Evolutionary conservation across 177 flowering plant genomes (phyloP).

Genomic region (Vitis hybrid): DNA sequence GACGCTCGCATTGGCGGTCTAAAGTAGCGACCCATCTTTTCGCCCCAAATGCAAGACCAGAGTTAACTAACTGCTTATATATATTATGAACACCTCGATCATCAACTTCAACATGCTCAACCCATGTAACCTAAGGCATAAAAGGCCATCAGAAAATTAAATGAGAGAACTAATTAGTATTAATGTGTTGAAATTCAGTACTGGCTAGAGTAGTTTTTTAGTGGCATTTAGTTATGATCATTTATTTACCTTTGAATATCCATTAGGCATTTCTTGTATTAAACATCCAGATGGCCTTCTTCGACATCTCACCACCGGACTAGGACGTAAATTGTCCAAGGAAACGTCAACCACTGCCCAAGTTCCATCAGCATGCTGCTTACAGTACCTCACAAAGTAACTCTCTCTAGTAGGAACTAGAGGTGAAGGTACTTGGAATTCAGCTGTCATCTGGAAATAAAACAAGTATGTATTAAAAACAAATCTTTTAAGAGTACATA

Average conservation of each 20-base stretch:
- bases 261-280: slow-evolving; percentile 80
- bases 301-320: slow-evolving; percentile 42
- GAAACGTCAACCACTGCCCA: slow-evolving; percentile 96
- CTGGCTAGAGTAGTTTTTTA: too few species aligned
- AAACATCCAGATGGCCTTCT: slow-evolving; percentile 93
- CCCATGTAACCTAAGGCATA: slow-evolving; percentile 69
- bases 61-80: slow-evolving; percentile 56
- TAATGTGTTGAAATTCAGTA: neutral
- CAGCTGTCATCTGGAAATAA: slow-evolving; percentile 72
- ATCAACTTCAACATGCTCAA: slow-evolving; percentile 85
- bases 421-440: slow-evolving; percentile 75
- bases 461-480: neutral
- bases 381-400: slow-evolving; percentile 69
- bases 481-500: neutral
- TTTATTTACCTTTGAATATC: slow-evolving; percentile 64
- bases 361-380: slow-evolving; percentile 64
- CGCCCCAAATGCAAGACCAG: slow-evolving; percentile 79
- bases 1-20: slow-evolving; percentile 79
- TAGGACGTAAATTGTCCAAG: slow-evolving; percentile 59
- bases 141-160: neutral
- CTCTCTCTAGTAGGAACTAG: slow-evolving; percentile 73
- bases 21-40: slow-evolving; percentile 76
- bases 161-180: slow-evolving; percentile 1
- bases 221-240: neutral
- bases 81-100: slow-evolving; percentile 63